Evolutionary conservation across 345 rosid species (phyloP).

Genomic region (Turnera subulata): DNA sequence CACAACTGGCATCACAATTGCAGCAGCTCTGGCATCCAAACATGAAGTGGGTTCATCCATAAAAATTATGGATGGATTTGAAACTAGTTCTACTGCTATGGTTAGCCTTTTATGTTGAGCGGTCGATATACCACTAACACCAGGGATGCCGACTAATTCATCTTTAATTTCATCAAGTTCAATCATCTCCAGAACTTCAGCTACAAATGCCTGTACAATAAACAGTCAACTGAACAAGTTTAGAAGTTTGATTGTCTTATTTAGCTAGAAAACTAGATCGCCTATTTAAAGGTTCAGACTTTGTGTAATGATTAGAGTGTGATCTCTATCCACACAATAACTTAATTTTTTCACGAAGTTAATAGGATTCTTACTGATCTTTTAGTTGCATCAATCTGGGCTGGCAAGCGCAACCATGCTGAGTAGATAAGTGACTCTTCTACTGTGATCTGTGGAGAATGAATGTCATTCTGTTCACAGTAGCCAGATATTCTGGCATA

Average conservation of each 20-base stretch:
- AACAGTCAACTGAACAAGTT: too few species aligned
- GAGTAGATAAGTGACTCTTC: slow-evolving; percentile 41
- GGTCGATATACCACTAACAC: slow-evolving; percentile 42
- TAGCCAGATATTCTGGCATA: slow-evolving; percentile 45
- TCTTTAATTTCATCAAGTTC: slow-evolving; percentile 50
- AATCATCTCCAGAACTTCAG: slow-evolving; percentile 45
- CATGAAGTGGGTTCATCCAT: slow-evolving; percentile 66
- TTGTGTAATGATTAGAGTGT: too few species aligned
- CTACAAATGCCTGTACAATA: slow-evolving; percentile 52
- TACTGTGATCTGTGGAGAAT: slow-evolving; percentile 40
- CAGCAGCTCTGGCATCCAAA: slow-evolving; percentile 67
- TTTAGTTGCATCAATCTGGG: slow-evolving; percentile 22
- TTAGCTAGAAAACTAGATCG: too few species aligned
- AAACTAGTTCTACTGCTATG: slow-evolving; percentile 56
- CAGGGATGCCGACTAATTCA: slow-evolving; percentile 46
- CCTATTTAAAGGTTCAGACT: too few species aligned
- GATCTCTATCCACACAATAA: too few species aligned
- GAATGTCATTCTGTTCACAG: slow-evolving; percentile 44
- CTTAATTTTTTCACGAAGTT: too few species aligned
- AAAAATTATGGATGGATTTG: slow-evolving; percentile 56
- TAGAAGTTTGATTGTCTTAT: too few species aligned
- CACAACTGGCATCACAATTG: slow-evolving; percentile 57
- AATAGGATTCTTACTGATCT: slow-evolving; percentile 32
- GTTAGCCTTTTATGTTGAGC: slow-evolving; percentile 57
- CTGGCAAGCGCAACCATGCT: slow-evolving; percentile 37